These are phyloP conservation scores for Jamesozyma spencerorum DNA, from an alignment of 805 yeast genomes.

Conservation along the genomic window DNA sequence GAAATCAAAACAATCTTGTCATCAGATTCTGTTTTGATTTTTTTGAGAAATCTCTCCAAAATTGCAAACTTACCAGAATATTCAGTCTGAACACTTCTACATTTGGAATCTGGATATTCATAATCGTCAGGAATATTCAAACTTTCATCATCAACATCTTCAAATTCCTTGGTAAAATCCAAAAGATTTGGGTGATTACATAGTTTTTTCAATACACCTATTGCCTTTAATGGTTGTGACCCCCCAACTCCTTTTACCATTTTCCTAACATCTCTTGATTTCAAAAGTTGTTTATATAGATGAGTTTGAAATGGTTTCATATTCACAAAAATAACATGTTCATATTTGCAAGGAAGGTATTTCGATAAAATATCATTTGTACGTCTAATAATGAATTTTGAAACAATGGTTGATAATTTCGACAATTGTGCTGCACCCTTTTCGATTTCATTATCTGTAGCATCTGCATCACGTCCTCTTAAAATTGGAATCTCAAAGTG, in stretches of 20 bases:
- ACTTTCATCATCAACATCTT: slow-evolving; percentile 52
- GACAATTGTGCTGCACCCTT: slow-evolving; percentile 60
- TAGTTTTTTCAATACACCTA: slow-evolving; percentile 77
- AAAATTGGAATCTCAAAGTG: slow-evolving; percentile 76
- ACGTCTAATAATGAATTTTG: slow-evolving; percentile 85
- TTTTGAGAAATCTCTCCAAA: slow-evolving; percentile 71
- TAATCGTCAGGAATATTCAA: slow-evolving; percentile 67
- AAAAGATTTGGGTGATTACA: slow-evolving; percentile 91
- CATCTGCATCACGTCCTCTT: slow-evolving; percentile 81
- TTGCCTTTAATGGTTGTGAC: slow-evolving; percentile 75
- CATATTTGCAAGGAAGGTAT: slow-evolving; percentile 91
- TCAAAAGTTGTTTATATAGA: slow-evolving; percentile 64
- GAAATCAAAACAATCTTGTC: slow-evolving; percentile 93
- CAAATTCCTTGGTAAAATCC: slow-evolving; percentile 58
- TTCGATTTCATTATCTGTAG: slow-evolving; percentile 66
- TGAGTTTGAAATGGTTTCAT: slow-evolving; percentile 67
- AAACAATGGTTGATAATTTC: slow-evolving; percentile 67
- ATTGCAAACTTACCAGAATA: slow-evolving; percentile 80
- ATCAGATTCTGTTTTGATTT: slow-evolving; percentile 70
- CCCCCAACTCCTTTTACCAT: slow-evolving; percentile 31
- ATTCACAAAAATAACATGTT: slow-evolving; percentile 89
- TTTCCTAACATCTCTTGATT: slow-evolving; percentile 67
- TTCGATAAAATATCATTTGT: slow-evolving; percentile 91
- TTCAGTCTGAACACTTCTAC: slow-evolving; percentile 64
- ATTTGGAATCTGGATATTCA: slow-evolving; percentile 20